Base-by-base conservation (phyloP, 345 rosid species). In the Dimocarpus longan region DNA sequence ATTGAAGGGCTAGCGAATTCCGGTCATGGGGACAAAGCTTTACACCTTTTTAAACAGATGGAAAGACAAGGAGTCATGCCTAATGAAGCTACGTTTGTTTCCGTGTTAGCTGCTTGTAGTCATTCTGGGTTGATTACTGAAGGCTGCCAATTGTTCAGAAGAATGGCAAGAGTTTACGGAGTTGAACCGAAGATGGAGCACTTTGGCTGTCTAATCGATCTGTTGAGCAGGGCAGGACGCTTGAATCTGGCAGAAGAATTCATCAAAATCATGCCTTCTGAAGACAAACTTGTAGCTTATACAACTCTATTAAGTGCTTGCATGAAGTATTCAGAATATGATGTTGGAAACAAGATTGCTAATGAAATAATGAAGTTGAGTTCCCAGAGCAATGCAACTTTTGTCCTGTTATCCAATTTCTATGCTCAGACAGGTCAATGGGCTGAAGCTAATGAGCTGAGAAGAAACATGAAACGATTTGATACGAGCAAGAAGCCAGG, bases 1-100 rank as follows among this genome's bases (percentile, higher is more conserved):
- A 81, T 84, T 6, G 84, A 78, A 66, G 86, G 86, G 81, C 79
- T 84, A 44, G 81, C 81, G 5, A 84, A 74, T 57, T 70, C 75
- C 62, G 86, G 86, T 4, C 28, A 43, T 70, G 84, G 81, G 5
- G 48, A 19, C 60, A 71, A 78, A 78, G 80, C 86, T 81, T 32
- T 81, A 75, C 1, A 22, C 19, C 52, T 71, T 54, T 84, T 81
- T 60, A 48, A 57, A 43, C 80, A 59, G 73, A 84, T 84, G 86
- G 84, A 81, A 39, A 74, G 74, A 15, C 71, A 71, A 40, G 73
- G 80, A 21, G 56, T 78, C 3, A 12, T 0, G 11, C 82, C 86
- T 4, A 84, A 78, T 52, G 84, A 78, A 77, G 86, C 84, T 11
- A 84, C 86, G 0, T 75, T 80, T 48, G 52, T 80, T 78, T 84